These are phyloP conservation scores for Termitomyces eurrhizus DNA, from an alignment of 768 basidiomycete species.

Conservation along the genomic window DNA sequence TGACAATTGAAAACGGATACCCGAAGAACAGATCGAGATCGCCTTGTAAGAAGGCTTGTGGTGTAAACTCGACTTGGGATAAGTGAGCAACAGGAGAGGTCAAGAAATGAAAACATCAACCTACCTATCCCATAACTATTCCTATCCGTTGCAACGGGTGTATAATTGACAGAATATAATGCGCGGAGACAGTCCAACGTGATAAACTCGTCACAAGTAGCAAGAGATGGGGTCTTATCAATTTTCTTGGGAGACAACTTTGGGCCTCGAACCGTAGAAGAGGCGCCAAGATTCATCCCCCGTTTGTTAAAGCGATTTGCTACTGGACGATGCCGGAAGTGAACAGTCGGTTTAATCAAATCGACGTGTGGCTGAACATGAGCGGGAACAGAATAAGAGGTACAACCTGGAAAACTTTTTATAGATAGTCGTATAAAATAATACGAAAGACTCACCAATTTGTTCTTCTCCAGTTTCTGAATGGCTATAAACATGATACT, in stretches of 20 bases:
- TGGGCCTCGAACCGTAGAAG: slow-evolving; percentile 4
- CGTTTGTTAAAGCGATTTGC: slow-evolving; percentile 18
- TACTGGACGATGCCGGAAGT: slow-evolving; percentile 31
- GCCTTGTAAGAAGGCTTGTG: slow-evolving; percentile 9
- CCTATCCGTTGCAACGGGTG: slow-evolving; percentile 21
- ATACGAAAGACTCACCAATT: slow-evolving; percentile 21
- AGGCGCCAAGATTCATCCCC: slow-evolving; percentile 9
- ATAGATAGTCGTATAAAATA: not conserved
- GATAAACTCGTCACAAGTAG: slow-evolving; percentile 23
- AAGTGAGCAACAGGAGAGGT: not conserved
- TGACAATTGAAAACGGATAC: slow-evolving; percentile 3
- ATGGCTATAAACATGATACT: slow-evolving; percentile 45
- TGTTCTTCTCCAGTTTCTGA: slow-evolving; percentile 32
- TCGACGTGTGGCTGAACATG: slow-evolving; percentile 39
- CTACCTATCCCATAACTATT: slow-evolving; percentile 26
- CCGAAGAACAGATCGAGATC: slow-evolving; percentile 35
- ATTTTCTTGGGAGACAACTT: slow-evolving; percentile 7
- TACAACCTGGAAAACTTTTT: slow-evolving; percentile 26
- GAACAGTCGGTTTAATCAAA: slow-evolving; percentile 39
- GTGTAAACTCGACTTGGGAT: slow-evolving; percentile 8
- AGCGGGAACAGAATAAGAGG: slow-evolving; percentile 35
- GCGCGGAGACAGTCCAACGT: slow-evolving; percentile 27
- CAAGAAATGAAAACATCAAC: not conserved
- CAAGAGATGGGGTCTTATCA: not conserved
- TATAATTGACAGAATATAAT: slow-evolving; percentile 23